Base-by-base conservation (phyloP, 192 early-diverging fungal species). In the Linnemannia hyalina region DNA sequence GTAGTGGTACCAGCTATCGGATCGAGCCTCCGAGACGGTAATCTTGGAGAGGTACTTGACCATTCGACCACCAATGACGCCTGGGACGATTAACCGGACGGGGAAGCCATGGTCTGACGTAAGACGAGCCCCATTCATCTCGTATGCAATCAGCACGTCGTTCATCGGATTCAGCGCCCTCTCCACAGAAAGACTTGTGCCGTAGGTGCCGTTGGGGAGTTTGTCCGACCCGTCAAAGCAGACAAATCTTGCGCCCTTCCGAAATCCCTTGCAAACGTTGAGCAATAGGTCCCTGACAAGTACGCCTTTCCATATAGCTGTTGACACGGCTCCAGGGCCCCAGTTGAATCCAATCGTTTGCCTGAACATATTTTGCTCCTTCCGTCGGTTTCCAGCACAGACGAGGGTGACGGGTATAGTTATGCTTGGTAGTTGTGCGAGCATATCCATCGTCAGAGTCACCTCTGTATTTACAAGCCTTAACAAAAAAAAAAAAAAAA, bases 71-170 rank as follows among this genome's bases (percentile, higher is more conserved):
- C 97, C 97, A 47, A 98, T 97, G 76, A 93, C 90, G 4, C 97
- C 97, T 35, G 97, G 97, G 8, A 98, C 93, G 49, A 98, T 93
- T n/a, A 95, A 91, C 22, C 97, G 95, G 15, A 97, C 78, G 5
- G 97, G 97, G 79, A 90, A 95, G 8, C 97, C 97, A 88, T 98
- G 97, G 88, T 97, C 96, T 46, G 94, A 94, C 0, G 94, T 74
- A 42, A 97, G 89, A 55, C 80, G 70, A 71, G 89, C 73, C 35
- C 95, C 96, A 85, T 97, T 97, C 93, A 96, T 95, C 80, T 91
- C 90, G 36, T 94, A 95, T 26, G 97, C 97, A 18, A 97, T 85
- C 29, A 97, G 74, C 32, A 96, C 91, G 82, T 96, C 96, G 69
- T 91, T 91, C 47, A 86, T 82, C 41, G 92, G 89, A 75, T 96